Conservation (phyloP, 768 basidiomycete genomes). For the Chalciporus sphaerocephalus region DNA sequence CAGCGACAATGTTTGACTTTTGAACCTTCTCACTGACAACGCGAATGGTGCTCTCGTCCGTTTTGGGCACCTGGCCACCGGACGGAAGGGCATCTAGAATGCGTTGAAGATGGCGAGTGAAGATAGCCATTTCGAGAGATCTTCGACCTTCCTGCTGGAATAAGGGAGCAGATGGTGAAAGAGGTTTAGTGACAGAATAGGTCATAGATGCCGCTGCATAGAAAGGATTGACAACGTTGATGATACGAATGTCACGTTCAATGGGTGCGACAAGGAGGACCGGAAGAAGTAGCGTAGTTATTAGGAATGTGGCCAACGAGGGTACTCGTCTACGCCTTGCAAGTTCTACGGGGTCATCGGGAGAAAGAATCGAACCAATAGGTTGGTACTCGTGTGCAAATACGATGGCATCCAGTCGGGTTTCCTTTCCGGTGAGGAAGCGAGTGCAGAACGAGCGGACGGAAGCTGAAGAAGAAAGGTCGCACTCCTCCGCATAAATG, state of each 20-base stretch:
- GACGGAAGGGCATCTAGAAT: conserved; percentile 77
- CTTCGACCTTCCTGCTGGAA: conserved; percentile 62
- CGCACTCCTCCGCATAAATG: conserved; percentile 77
- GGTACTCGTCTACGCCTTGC: conserved; percentile 41
- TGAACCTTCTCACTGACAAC: conserved; percentile 44
- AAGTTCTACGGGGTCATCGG: conserved; percentile 27
- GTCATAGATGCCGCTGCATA: conserved; percentile 72
- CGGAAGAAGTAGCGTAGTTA: conserved; percentile 76
- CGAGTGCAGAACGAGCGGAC: conserved; percentile 65
- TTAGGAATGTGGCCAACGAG: conserved; percentile 70
- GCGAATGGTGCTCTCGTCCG: conserved; percentile 29
- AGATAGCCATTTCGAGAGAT: conserved; percentile 55
- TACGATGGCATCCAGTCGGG: conserved; percentile 72
- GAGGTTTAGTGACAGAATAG: conserved; percentile 30
- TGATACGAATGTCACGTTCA: conserved; percentile 88
- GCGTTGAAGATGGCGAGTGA: conserved; percentile 78
- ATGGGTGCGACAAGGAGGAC: conserved; percentile 73
- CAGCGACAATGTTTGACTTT: conserved; percentile 70
- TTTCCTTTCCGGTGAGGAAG: conserved; percentile 62
- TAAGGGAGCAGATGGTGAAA: conserved; percentile 26
- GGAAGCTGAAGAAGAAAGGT: conserved; percentile 59
- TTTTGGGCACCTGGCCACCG: conserved; percentile 47
- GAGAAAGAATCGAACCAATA: conserved; percentile 46
- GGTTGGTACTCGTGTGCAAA: conserved; percentile 74
- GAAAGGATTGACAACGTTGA: conserved; percentile 83